Conservation (phyloP, 257 asterid genomes). For the Ocimum tenuiflorum region DNA sequence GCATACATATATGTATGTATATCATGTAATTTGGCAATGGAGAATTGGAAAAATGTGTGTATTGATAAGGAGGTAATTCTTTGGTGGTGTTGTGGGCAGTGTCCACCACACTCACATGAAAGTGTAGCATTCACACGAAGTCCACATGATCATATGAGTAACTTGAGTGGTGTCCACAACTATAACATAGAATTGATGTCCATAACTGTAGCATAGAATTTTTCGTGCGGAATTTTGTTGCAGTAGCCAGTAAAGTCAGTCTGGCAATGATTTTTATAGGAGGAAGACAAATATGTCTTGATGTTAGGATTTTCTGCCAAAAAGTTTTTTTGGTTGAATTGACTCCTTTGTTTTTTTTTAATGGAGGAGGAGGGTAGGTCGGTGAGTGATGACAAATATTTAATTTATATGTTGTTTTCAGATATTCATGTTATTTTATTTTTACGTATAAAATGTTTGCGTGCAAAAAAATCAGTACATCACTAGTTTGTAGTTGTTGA, state of each 20-base stretch:
- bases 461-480: background rate
- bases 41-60: background rate
- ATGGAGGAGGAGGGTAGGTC: background rate
- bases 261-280: background rate
- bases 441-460: background rate
- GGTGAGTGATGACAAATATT: background rate
- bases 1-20: no score
- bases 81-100: no score
- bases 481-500: background rate
- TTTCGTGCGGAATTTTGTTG: background rate
- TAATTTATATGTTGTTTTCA: background rate
- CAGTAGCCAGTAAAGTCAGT: background rate
- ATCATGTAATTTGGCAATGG: background rate
- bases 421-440: background rate
- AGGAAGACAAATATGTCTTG: background rate
- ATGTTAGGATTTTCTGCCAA: background rate
- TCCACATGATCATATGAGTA: no score
- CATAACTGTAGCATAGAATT: no score
- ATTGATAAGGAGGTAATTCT: no score
- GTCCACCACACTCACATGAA: no score
- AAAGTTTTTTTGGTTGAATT: background rate
- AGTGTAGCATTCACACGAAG: no score
- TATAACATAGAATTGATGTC: no score
- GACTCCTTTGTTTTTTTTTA: background rate
- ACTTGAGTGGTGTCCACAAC: no score